phyloP scores from a whole-genome alignment of 306 rosid species.

The Prunus kanzakura region DNA sequence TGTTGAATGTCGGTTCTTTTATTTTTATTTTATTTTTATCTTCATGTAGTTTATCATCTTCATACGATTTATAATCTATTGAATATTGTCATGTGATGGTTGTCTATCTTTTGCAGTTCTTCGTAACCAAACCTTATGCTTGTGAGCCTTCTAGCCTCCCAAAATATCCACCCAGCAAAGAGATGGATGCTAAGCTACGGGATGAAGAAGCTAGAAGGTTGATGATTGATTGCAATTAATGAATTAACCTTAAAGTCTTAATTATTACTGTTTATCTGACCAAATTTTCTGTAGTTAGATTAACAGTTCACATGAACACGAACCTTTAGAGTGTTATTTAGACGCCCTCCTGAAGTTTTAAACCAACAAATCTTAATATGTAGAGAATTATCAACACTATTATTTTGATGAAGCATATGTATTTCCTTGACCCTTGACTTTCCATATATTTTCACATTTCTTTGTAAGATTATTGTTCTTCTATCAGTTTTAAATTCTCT shows the following conservation, averaged over 20 bases:
- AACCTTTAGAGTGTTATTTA: background rate
- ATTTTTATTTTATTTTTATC: background rate
- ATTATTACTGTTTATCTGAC: slow-evolving; percentile 1
- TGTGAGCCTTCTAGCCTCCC: slow-evolving; percentile 99
- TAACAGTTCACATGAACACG: background rate
- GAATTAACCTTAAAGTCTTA: slow-evolving; percentile 15
- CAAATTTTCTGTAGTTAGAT: slow-evolving; percentile 8
- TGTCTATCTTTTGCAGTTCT: slow-evolving; percentile 63
- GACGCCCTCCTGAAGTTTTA: background rate
- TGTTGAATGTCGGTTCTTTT: slow-evolving; percentile 2
- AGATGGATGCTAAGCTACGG: slow-evolving; percentile 96
- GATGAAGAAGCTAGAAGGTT: slow-evolving; percentile 99
- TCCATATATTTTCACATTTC: background rate
- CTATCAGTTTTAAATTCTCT: background rate
- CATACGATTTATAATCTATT: background rate
- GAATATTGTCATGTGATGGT: background rate
- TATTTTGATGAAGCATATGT: background rate
- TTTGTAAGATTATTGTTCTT: background rate
- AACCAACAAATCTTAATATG: slow-evolving; percentile 13
- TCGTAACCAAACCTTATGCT: slow-evolving; percentile 86
- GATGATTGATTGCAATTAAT: slow-evolving; percentile 23
- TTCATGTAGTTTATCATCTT: background rate
- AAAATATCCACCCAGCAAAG: slow-evolving; percentile 98
- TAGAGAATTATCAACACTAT: background rate
- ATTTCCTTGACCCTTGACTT: background rate